These are phyloP conservation scores for Apiospora koreana DNA, from an alignment of 2,329 filamentous ascomycete genomes.

Conservation along the genomic window DNA sequence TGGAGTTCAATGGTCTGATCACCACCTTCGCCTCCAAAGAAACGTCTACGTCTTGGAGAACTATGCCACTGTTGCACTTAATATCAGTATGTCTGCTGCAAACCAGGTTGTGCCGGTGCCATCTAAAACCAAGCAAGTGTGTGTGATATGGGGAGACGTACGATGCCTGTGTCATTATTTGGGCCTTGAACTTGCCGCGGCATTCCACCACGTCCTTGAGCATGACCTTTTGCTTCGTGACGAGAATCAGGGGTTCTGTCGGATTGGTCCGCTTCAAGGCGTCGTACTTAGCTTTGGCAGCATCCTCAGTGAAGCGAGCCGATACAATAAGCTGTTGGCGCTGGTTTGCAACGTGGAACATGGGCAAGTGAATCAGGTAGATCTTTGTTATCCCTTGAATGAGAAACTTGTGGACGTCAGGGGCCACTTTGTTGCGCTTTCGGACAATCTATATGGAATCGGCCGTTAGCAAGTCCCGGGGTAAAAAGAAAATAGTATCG, in stretches of 20 bases:
- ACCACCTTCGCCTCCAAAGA: slow-evolving; percentile 27
- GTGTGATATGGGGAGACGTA: slow-evolving; percentile 21
- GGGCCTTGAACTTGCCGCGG: slow-evolving; percentile 26
- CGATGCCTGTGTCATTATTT: slow-evolving; percentile 32
- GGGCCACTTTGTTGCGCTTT: slow-evolving; percentile 35
- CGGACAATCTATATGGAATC: slow-evolving; percentile 27
- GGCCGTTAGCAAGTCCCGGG: background rate
- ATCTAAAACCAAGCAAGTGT: background rate
- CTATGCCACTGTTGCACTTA: slow-evolving; percentile 18
- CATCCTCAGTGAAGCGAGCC: slow-evolving; percentile 27
- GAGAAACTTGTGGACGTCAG: slow-evolving; percentile 38
- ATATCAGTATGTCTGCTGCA: background rate
- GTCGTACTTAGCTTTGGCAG: slow-evolving; percentile 24
- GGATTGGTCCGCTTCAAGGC: slow-evolving; percentile 27
- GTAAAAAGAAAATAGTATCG: too few species aligned
- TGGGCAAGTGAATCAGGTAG: slow-evolving; percentile 37
- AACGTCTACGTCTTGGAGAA: slow-evolving; percentile 27
- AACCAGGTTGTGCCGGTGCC: background rate
- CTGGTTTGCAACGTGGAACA: slow-evolving; percentile 42
- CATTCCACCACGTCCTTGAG: slow-evolving; percentile 25
- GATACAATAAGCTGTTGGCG: slow-evolving; percentile 40
- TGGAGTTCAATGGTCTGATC: slow-evolving; percentile 38
- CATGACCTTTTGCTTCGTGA: slow-evolving; percentile 26
- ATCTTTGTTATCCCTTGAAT: slow-evolving; percentile 35
- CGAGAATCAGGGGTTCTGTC: slow-evolving; percentile 28